Evolutionary conservation across 225 moss, liverwort and hornwort genomes (phyloP).

Genomic region (Sphagnum contortum): DNA sequence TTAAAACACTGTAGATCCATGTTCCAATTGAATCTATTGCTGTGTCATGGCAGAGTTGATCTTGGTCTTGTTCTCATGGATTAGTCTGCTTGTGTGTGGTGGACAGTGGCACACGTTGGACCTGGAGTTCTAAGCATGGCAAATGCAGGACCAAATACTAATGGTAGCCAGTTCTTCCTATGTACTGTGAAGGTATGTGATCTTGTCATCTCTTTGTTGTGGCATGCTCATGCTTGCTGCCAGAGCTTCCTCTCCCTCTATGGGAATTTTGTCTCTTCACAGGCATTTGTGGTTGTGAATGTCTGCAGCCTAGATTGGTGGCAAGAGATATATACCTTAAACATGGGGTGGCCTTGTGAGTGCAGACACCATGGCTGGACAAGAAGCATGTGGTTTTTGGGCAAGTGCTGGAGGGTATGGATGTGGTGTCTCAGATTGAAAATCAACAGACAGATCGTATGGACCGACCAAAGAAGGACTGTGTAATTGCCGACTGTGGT

Average conservation of each 20-base stretch:
- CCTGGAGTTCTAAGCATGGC: constrained; percentile 89
- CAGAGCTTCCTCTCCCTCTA: neutral
- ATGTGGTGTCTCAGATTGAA: constrained; percentile 56
- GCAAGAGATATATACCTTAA: neutral
- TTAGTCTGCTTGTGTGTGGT: neutral
- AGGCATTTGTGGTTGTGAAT: neutral
- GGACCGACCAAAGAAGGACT: constrained; percentile 48
- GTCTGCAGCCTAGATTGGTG: neutral
- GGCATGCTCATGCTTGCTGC: neutral
- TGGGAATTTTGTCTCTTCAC: neutral
- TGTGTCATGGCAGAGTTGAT: too few species aligned
- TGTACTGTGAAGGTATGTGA: constrained; percentile 58
- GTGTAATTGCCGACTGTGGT: constrained; percentile 56
- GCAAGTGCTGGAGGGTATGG: constrained; percentile 77
- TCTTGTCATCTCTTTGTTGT: neutral
- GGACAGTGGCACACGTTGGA: constrained; percentile 62
- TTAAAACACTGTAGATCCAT: too few species aligned
- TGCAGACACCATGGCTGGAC: constrained; percentile 85
- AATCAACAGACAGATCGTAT: constrained; percentile 47
- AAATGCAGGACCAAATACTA: constrained; percentile 84
- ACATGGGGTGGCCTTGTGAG: neutral
- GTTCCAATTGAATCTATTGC: too few species aligned
- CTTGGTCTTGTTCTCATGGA: too few species aligned
- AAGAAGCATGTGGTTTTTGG: constrained; percentile 82
- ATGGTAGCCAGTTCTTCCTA: constrained; percentile 95